Conservation (phyloP, 129 eudicot species). For the Arctium lappa region DNA sequence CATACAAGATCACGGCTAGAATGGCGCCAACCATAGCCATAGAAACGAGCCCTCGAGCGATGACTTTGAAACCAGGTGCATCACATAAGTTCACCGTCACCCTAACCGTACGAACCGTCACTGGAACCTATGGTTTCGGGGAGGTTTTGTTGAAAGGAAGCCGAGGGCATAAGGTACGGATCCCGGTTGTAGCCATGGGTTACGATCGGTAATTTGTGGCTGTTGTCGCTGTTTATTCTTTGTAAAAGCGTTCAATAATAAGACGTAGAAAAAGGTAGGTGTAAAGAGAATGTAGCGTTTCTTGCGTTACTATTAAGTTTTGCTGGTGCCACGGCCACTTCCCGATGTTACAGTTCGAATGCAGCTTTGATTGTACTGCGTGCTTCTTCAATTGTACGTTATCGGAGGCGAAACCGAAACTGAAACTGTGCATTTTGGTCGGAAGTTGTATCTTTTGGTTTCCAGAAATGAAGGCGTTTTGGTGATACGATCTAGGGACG, state of each 20-base stretch:
- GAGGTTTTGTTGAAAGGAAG: conserved; percentile 82
- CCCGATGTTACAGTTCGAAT: neutral
- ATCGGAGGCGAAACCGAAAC: conserved; percentile 6
- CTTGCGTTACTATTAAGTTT: conserved; percentile 22
- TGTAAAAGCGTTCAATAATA: conserved; percentile 51
- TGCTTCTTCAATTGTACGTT: conserved; percentile 25
- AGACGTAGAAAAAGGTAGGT: conserved; percentile 29
- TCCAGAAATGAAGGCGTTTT: neutral
- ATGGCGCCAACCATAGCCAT: conserved; percentile 93
- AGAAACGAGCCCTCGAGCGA: conserved; percentile 68
- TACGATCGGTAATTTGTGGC: conserved; percentile 48
- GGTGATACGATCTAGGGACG: neutral
- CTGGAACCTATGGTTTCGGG: conserved; percentile 78
- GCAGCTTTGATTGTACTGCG: conserved; percentile 19
- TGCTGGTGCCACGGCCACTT: conserved; percentile 10
- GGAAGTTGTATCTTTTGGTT: neutral
- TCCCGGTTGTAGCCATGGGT: conserved; percentile 98
- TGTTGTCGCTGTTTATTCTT: conserved; percentile 38
- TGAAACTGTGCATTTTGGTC: neutral
- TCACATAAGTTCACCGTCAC: conserved; percentile 64
- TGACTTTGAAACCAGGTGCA: conserved; percentile 72
- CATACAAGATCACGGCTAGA: conserved; percentile 65
- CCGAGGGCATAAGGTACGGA: conserved; percentile 88
- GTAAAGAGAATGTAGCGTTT: conserved; percentile 27
- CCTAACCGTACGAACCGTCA: conserved; percentile 64